Percentiles rank a stretch among this genome's conserved stretches.
Conservation (phyloP, 768 basidiomycete genomes). For the Rhodosporidiobolus odoratus region DNA sequence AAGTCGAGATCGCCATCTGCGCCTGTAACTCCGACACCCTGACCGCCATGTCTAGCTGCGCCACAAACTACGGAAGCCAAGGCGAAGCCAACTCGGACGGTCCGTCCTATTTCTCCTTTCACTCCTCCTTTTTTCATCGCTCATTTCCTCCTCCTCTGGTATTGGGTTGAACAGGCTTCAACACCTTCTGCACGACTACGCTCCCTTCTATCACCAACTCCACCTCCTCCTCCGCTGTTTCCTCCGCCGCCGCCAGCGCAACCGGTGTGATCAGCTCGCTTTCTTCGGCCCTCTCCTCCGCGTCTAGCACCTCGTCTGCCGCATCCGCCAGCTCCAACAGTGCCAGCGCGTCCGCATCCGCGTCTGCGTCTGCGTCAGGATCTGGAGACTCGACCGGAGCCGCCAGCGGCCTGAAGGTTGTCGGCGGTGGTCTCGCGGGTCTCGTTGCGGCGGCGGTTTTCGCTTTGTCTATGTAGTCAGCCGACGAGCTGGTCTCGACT, state of each 20-base stretch:
- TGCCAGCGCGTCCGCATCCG: neutral
- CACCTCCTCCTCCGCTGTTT: conserved; percentile 6
- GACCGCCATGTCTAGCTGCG: conserved; percentile 5
- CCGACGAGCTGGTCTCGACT: too few relatives aligned
- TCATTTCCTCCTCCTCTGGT: neutral
- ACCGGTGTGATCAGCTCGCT: neutral
- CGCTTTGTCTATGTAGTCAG: too few relatives aligned
- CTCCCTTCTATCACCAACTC: conserved; percentile 15
- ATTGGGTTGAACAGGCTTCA: conserved; percentile 10
- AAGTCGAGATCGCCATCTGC: conserved; percentile 8
- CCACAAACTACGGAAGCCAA: neutral
- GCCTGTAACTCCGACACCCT: neutral
- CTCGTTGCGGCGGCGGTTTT: too few relatives aligned
- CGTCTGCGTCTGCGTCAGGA: neutral
- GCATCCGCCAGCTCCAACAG: neutral
- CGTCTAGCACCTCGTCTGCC: neutral
- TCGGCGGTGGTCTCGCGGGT: too few relatives aligned
- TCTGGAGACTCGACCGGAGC: too few relatives aligned
- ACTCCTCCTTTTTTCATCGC: neutral
- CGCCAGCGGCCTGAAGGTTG: too few relatives aligned
- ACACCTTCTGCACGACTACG: conserved; percentile 9
- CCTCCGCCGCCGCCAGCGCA: neutral
- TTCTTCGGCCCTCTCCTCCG: neutral
- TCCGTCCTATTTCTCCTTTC: neutral
- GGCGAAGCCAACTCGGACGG: neutral